Evolutionary conservation across 148 eudicot genomes (phyloP).

Genomic region (Camellia japonica): DNA sequence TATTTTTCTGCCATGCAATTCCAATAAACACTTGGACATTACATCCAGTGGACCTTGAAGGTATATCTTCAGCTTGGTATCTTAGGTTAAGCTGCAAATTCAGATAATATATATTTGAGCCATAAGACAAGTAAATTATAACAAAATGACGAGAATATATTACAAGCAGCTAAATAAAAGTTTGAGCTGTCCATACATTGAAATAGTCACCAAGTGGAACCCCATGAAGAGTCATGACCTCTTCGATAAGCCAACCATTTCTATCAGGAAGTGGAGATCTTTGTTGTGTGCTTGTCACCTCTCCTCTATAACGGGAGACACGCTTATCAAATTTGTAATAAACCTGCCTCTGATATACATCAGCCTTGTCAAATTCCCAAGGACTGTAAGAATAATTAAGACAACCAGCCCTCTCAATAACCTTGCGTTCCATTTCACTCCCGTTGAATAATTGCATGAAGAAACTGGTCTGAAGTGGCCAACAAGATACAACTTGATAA

Average conservation of each 20-base stretch:
- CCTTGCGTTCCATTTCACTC: slow-evolving; percentile 65
- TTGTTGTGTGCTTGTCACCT: slow-evolving; percentile 90
- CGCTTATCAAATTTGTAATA: slow-evolving; percentile 76
- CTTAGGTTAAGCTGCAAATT: slow-evolving; percentile 75
- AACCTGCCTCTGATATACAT: slow-evolving; percentile 70
- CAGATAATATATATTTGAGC: background rate
- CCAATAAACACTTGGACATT: slow-evolving; percentile 70
- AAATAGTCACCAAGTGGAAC: slow-evolving; percentile 86
- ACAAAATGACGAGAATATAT: background rate
- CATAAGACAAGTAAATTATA: slow-evolving; percentile 1
- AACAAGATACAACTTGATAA: background rate
- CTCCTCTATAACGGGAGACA: slow-evolving; percentile 80
- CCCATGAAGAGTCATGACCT: slow-evolving; percentile 88
- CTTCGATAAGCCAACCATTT: slow-evolving; percentile 88
- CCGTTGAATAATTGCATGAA: slow-evolving; percentile 83
- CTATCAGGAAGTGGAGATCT: slow-evolving; percentile 63
- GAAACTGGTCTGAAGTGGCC: slow-evolving; percentile 55
- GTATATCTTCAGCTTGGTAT: slow-evolving; percentile 72
- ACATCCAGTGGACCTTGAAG: slow-evolving; percentile 55
- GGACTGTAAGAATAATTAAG: slow-evolving; percentile 73
- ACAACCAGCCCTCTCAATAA: slow-evolving; percentile 85
- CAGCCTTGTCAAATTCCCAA: slow-evolving; percentile 85
- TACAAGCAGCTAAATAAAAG: background rate
- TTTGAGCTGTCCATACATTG: slow-evolving; percentile 44
- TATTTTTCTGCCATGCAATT: slow-evolving; percentile 76